phyloP scores from a whole-genome alignment of 2,329 filamentous ascomycete genomes.

The Pochonia chlamydosporia region DNA sequence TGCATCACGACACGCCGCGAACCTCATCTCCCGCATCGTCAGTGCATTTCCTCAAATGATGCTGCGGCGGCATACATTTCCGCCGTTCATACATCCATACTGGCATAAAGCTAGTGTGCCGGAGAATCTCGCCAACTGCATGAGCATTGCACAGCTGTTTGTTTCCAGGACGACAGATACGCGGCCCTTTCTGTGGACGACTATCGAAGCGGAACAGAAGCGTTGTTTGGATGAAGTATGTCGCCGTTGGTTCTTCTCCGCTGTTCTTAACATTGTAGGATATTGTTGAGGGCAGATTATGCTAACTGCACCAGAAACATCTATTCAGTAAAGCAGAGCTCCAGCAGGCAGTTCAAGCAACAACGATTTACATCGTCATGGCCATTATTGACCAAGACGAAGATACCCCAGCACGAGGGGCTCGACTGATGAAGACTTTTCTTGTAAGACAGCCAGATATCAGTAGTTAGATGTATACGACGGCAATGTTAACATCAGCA shows the following conservation, averaged over 20 bases:
- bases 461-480: too few species aligned
- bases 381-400: slow-evolving; percentile 16
- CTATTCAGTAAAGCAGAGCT: slow-evolving; percentile 6
- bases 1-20: slow-evolving; percentile 12
- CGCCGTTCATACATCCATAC: slow-evolving; percentile 24
- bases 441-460: slow-evolving; percentile 11
- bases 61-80: slow-evolving; percentile 22
- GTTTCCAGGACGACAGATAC: slow-evolving; percentile 16
- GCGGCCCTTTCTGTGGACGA: slow-evolving; percentile 20
- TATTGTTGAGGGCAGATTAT: too few species aligned
- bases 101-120: slow-evolving; percentile 17
- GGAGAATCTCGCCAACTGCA: slow-evolving; percentile 17
- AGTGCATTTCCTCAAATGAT: slow-evolving; percentile 25
- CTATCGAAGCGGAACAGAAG: slow-evolving; percentile 17
- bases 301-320: too few species aligned
- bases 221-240: slow-evolving; percentile 15
- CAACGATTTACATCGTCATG: slow-evolving; percentile 25
- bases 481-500: too few species aligned
- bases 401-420: slow-evolving; percentile 4
- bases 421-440: slow-evolving; percentile 13
- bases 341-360: slow-evolving; percentile 16
- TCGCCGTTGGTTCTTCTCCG: too few species aligned
- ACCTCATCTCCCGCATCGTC: slow-evolving; percentile 18
- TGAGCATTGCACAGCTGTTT: slow-evolving; percentile 20
- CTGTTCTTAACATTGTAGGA: too few species aligned